Base-by-base conservation (phyloP, 1,139 yeast genomes). In the Lodderomyces parapsilosis region DNA sequence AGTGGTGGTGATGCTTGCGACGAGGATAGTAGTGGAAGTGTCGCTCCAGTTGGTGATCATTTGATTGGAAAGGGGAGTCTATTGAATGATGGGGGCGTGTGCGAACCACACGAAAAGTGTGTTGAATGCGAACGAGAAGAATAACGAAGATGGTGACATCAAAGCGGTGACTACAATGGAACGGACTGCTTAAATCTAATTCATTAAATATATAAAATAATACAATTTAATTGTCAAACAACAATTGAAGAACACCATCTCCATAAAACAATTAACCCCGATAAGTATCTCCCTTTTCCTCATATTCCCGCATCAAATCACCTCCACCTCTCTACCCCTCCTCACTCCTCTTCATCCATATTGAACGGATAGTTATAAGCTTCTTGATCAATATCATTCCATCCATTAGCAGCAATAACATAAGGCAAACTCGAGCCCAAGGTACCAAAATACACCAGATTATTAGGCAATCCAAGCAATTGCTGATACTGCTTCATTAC, bases 401-500 rank as follows among this genome's bases (percentile, higher is more conserved):
- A 71, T 7, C 76, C 76, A 47, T 62, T 62, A 11, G 55, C 52
- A 15, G 65, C 60, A 11, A 65, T 68, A 17, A 71, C 69, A 49
- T 71, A 71, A 10, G 76, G 76, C 43, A 71, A 65, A 11, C 71
- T 64, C 39, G 68, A 62, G 1, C 74, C 76, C 35, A 71, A 55
- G 25, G 62, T 55, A 1, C 77, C 77, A 50, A 71, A 71, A 49
- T 66, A 62, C 35, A 62, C 50, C 15, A 67, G 57, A 44, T 66
- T 68, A 49, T 63, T 71, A 8, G 77, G 76, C 37, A 71, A 59
- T 4, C 77, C 76, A 32, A 71, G 57, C 41, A 71, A 53, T 30
- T 60, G 54, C 48, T 71, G 76, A 53, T 69, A 71, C 48, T 71
- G 76, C 48, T 71, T 71, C 38, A 68, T 65, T 6, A 71, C 76